Evolutionary conservation across 2,329 filamentous ascomycete genomes (phyloP), one percentile per base, ranked within the genome.

Genomic region (Paecilomyces sp.): DNA sequence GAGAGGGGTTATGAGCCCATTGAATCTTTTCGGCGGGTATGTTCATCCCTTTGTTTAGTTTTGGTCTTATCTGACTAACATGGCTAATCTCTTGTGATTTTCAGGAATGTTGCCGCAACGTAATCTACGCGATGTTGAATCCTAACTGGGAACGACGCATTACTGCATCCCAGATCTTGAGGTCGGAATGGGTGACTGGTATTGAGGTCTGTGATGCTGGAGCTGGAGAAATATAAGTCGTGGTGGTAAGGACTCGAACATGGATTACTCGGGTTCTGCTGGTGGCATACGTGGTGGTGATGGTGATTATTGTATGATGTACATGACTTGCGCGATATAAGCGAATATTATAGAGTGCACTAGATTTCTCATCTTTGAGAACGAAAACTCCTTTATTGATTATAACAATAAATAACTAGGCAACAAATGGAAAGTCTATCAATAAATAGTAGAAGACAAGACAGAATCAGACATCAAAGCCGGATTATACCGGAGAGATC

Each of bases 111-210:
- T 95, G 91, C 75, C 88, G 91, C 60, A 95, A 95, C 68, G 91
- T 95, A 66, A 94, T 96, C 71, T 95, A 95, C 78, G 94, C 90
- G n/a, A 93, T 95, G 63, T 82, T 96, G 36, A 91, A 95, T 69
- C 91, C 91, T 36, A 92, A 93, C 70, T 90, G 91, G 18, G 83
- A 83, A 54, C 86, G 91, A 62, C 88, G 91, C 67, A 90, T 95
- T 69, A 93, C 88, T 12, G 91, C 90, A 57, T 89, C 90, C 51
- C 91, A 95, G 75, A 89, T 95, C 58, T 84, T 95, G 67, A 92
- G 92, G 74, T 95, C 90, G 1, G 91, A 95, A 77, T 96, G 91
- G 91, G 90, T 91, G 65, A 88, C 91, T 65, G 90, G 92, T 73
- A 92, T 94, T 75, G 91, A 90, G 77, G 83, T 95, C 57, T 96